Conservation (phyloP, 2,329 filamentous ascomycete genomes). For the Aulographum hederae region DNA sequence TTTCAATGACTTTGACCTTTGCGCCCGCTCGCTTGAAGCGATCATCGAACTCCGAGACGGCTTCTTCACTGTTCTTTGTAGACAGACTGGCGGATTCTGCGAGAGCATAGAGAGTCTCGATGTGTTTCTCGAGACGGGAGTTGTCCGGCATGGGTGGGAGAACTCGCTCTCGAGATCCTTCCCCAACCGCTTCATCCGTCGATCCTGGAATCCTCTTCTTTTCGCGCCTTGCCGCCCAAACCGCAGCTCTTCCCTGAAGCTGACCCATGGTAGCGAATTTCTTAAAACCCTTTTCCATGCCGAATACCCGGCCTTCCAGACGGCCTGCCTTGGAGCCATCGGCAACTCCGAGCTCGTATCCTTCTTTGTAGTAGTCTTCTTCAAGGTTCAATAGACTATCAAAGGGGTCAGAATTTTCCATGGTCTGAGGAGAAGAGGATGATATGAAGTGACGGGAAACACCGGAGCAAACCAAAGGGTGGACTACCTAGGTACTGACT, state of each 20-base stretch:
- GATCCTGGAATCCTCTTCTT: not conserved
- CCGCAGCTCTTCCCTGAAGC: conserved; percentile 56
- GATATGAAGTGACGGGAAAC: no score
- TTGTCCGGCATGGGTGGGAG: conserved; percentile 35
- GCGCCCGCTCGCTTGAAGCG: conserved; percentile 64
- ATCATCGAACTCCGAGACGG: conserved; percentile 83
- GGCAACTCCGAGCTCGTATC: conserved; percentile 53
- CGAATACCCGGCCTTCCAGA: conserved; percentile 78
- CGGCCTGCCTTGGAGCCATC: conserved; percentile 66
- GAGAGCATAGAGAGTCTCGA: conserved; percentile 56
- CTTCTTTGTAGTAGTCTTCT: conserved; percentile 62
- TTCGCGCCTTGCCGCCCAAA: conserved; percentile 66
- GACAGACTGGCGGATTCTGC: conserved; percentile 62
- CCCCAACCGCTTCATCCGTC: not conserved
- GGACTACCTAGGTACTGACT: no score
- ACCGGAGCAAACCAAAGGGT: no score
- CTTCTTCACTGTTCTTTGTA: conserved; percentile 71
- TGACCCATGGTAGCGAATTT: conserved; percentile 72
- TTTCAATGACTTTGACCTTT: conserved; percentile 73
- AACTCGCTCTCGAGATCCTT: not conserved
- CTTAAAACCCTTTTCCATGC: conserved; percentile 81
- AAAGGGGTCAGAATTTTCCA: conserved; percentile 25
- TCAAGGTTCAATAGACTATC: conserved; percentile 41
- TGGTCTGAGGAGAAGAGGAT: no score
- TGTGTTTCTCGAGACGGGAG: conserved; percentile 55